Conservation (phyloP, 2,329 filamentous ascomycete genomes). For the Pseudogymnoascus sp. region DNA sequence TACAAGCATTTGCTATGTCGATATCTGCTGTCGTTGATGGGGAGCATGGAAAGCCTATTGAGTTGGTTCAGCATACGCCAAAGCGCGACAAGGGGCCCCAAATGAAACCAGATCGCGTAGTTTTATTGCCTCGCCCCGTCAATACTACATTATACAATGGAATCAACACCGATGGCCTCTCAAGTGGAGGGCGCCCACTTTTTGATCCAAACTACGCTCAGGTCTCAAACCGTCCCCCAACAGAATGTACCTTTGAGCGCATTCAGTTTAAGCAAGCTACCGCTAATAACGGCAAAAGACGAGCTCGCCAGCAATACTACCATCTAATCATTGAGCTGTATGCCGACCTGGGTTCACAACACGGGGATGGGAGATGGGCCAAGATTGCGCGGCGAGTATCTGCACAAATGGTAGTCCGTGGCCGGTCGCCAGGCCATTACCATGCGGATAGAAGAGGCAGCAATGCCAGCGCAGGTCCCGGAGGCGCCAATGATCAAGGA, state of each 20-base stretch:
- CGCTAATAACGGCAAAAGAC: conserved; percentile 65
- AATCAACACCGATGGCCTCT: neutral
- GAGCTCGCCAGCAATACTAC: conserved; percentile 66
- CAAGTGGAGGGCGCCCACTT: neutral
- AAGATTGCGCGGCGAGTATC: conserved; percentile 51
- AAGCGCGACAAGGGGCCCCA: conserved; percentile 65
- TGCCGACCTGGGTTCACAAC: conserved; percentile 40
- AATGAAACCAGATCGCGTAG: conserved; percentile 47
- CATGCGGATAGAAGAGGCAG: conserved; percentile 42
- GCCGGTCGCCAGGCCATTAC: conserved; percentile 56
- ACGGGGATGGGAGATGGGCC: conserved; percentile 39
- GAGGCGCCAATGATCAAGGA: conserved; percentile 31
- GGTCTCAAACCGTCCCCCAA: conserved; percentile 19
- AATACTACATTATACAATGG: conserved; percentile 2
- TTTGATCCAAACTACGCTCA: conserved; percentile 13
- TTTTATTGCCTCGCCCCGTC: conserved; percentile 22
- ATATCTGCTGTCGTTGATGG: conserved; percentile 60
- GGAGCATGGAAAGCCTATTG: conserved; percentile 52
- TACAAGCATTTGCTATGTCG: conserved; percentile 55
- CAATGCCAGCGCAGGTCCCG: conserved; percentile 47
- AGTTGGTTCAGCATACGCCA: conserved; percentile 67
- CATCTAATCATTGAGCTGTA: conserved; percentile 61
- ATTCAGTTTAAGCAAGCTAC: conserved; percentile 71
- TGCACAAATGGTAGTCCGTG: conserved; percentile 57
- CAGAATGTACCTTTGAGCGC: conserved; percentile 49